Evolutionary conservation across 495 filamentous ascomycete species (phyloP).

Genomic region (Aspergillus sparsus): DNA sequence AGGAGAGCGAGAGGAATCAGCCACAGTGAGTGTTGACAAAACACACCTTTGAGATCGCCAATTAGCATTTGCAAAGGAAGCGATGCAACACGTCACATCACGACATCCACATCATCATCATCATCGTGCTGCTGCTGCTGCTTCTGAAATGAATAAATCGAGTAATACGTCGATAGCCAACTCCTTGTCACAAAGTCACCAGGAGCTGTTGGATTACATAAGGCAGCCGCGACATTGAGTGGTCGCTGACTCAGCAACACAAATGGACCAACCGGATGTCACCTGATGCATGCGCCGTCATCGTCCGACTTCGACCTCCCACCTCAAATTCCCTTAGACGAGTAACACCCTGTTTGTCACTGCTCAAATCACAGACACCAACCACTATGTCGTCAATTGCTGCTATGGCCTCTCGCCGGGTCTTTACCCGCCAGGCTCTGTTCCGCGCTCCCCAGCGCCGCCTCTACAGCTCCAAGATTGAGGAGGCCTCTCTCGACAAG

Average conservation of each 20-base stretch:
- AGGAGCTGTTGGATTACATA: background rate
- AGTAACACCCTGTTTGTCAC: conserved; percentile 19
- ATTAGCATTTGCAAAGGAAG: conserved; percentile 7
- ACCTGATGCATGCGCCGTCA: conserved; percentile 42
- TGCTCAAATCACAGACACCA: conserved; percentile 24
- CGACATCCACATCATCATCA: conserved; percentile 10
- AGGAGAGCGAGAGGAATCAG: background rate
- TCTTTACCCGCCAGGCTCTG: conserved; percentile 47
- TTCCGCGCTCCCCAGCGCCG: conserved; percentile 47
- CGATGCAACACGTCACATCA: conserved; percentile 16
- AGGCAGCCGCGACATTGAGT: background rate
- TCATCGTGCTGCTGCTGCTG: background rate
- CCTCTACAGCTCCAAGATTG: conserved; percentile 47
- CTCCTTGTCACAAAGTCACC: background rate
- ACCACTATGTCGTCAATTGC: conserved; percentile 55
- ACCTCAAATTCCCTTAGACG: conserved; percentile 23
- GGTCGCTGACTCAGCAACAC: conserved; percentile 32
- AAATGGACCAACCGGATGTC: conserved; percentile 30
- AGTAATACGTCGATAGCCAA: background rate
- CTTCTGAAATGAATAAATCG: conserved; percentile 2
- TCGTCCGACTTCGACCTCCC: conserved; percentile 35
- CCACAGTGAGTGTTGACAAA: conserved; percentile 11
- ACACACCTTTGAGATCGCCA: conserved; percentile 12
- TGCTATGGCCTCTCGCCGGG: conserved; percentile 54
- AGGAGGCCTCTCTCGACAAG: conserved; percentile 57